Base-by-base conservation (phyloP, 345 rosid species). In the Lepidium didymum region DNA sequence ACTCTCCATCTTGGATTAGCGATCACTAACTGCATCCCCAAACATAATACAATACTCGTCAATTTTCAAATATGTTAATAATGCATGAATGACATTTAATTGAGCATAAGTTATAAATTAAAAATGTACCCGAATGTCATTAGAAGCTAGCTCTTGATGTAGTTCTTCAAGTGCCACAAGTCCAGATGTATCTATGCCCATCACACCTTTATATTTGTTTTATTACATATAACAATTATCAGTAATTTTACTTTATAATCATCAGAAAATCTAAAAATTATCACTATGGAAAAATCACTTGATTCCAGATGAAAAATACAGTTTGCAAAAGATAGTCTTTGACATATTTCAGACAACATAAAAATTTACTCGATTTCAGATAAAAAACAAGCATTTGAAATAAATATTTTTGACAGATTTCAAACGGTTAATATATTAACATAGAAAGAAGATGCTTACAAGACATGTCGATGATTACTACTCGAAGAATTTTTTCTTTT, bases 111-210 rank as follows among this genome's bases (percentile, higher is more conserved):
- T 7, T 29, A 42, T 41, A 42, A 9, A 51, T 40, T 29, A n/a
- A 21, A 49, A 50, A 5, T 14, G 5, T 81, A 89, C 98, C 61
- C 79, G 66, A 19, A 78, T 73, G 76, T 81, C 81, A 29, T 67
- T 66, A 27, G 87, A 79, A 55, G 75, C 69, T 56, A 92, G 60
- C 11, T 78, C 67, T 74, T 69, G 77, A 60, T 84, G 87, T 77
- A 92, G 81, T 69, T 92, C 98, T 54, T 87, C 92, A 1, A 92
- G 83, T 10, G 83, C 86, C 33, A 78, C 52, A 33, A 89, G 67
- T 47, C 95, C 96, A 1, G 92, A 82, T 42, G 91, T 86, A 81
- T 92, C 98, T 1, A 89, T 35, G 71, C 83, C 86, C 70, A 80
- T 76, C 58, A 89, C 85, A 64, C 75, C 96, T 87, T 79, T 70